Percentiles rank a stretch among this genome's conserved stretches.
These are phyloP conservation scores for Calocybe indica DNA, from an alignment of 768 basidiomycete genomes.

Conservation along the genomic window DNA sequence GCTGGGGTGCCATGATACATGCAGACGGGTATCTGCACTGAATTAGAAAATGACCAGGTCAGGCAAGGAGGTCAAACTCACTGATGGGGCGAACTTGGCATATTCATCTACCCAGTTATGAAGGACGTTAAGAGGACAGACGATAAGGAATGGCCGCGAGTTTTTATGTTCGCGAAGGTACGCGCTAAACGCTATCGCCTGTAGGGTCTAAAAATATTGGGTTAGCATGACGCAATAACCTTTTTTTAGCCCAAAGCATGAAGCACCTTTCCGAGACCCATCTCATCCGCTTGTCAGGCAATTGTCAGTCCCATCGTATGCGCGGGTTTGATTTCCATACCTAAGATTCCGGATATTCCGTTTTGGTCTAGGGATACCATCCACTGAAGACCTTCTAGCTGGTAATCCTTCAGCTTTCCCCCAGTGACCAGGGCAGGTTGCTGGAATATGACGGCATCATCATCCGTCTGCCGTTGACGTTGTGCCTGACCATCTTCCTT, in stretches of 20 bases:
- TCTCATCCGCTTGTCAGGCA: constrained; percentile 74
- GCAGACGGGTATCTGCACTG: constrained; percentile 70
- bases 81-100: constrained; percentile 72
- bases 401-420: constrained; percentile 81
- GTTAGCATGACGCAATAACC: neutral
- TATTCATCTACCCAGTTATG: constrained; percentile 92
- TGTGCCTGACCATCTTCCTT: constrained; percentile 10
- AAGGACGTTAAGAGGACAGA: constrained; percentile 89
- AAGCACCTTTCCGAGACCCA: constrained; percentile 83
- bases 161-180: constrained; percentile 74
- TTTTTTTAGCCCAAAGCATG: neutral
- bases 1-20: constrained; percentile 86
- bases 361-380: constrained; percentile 86
- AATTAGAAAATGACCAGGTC: neutral
- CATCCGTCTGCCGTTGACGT: constrained; percentile 14
- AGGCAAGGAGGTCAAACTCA: constrained; percentile 26
- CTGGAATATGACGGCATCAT: constrained; percentile 37
- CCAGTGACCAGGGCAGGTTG: constrained; percentile 84
- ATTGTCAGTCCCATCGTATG: neutral
- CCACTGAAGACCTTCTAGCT: constrained; percentile 94
- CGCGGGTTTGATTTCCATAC: constrained; percentile 21
- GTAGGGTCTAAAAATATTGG: constrained; percentile 61
- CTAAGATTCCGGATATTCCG: constrained; percentile 75
- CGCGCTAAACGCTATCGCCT: constrained; percentile 92
- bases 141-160: constrained; percentile 75